These are phyloP conservation scores for Fusarium sp. DNA, from an alignment of 2,329 filamentous ascomycete species.

Conservation along the genomic window DNA sequence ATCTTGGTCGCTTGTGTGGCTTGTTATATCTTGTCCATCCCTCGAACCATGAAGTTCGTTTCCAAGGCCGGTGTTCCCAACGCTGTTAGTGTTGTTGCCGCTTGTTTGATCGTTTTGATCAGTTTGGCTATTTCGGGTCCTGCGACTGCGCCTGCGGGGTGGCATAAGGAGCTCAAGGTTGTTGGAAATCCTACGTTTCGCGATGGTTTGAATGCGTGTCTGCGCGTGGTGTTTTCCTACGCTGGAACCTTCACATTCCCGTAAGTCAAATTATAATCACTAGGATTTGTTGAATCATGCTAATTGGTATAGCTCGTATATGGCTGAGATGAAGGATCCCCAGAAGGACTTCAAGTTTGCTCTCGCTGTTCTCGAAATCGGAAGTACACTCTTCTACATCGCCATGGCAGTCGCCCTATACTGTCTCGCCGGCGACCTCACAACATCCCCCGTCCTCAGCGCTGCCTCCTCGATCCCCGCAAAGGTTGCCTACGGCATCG, in stretches of 20 bases:
- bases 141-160: constrained; percentile 28
- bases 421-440: constrained; percentile 41
- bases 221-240: constrained; percentile 44
- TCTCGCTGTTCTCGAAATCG: constrained; percentile 39
- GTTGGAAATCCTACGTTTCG: constrained; percentile 40
- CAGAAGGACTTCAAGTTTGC: constrained; percentile 40
- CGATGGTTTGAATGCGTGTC: constrained; percentile 40
- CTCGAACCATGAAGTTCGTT: constrained; percentile 43
- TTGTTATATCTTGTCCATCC: constrained; percentile 34
- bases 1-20: constrained; percentile 34
- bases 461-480: constrained; percentile 38
- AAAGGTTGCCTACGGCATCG: constrained; percentile 46
- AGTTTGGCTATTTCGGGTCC: constrained; percentile 38
- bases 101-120: constrained; percentile 37
- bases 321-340: constrained; percentile 44
- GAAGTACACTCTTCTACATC: constrained; percentile 43
- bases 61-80: constrained; percentile 41
- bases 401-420: constrained; percentile 42
- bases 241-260: constrained; percentile 47
- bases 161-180: constrained; percentile 37
- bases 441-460: constrained; percentile 40
- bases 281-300: accelerated
- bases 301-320: constrained; percentile 24
- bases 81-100: constrained; percentile 36
- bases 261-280: background rate